Conservation (phyloP, 2,329 filamentous ascomycete species). For the Davidsoniella virescens region DNA sequence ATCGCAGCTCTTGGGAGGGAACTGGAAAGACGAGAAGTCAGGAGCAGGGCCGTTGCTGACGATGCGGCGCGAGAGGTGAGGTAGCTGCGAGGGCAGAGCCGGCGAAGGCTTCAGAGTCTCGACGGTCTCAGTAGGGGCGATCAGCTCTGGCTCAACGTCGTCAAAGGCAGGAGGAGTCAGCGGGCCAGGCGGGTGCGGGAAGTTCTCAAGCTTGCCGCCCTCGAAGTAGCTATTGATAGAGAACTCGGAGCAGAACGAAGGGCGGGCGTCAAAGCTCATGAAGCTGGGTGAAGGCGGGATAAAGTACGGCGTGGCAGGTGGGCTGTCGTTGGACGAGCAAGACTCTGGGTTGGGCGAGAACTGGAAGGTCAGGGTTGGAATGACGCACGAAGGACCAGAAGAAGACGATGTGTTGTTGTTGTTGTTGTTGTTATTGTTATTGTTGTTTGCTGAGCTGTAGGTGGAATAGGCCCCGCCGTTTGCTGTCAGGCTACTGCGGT, state of each 20-base stretch:
- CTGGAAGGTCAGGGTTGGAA: slow-evolving; percentile 10
- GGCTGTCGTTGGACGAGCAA: not conserved
- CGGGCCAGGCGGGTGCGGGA: slow-evolving; percentile 9
- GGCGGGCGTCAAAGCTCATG: slow-evolving; percentile 7
- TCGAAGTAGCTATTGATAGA: slow-evolving; percentile 12
- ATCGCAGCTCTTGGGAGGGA: slow-evolving; percentile 1
- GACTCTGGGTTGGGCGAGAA: slow-evolving; percentile 6
- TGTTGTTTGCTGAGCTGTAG: not conserved
- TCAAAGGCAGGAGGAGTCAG: slow-evolving; percentile 2
- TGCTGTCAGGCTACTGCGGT: too few relatives aligned
- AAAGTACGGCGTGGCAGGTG: slow-evolving; percentile 5
- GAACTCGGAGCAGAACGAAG: slow-evolving; percentile 12
- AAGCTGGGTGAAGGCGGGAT: slow-evolving; percentile 1
- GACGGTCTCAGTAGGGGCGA: slow-evolving; percentile 1
- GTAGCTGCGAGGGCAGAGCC: not conserved
- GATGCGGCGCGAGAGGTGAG: slow-evolving; percentile 1
- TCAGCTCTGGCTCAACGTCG: not conserved
- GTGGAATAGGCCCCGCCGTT: not conserved
- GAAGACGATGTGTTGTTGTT: not conserved
- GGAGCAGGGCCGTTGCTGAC: slow-evolving; percentile 8
- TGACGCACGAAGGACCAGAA: slow-evolving; percentile 1
- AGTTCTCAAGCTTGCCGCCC: slow-evolving; percentile 12
- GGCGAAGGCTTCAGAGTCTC: not conserved
- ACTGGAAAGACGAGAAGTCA: slow-evolving; percentile 10
- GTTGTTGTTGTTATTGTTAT: not conserved